phyloP scores from a whole-genome alignment of 1,284 basidiomycete species.

The Trametes pubescens region DNA sequence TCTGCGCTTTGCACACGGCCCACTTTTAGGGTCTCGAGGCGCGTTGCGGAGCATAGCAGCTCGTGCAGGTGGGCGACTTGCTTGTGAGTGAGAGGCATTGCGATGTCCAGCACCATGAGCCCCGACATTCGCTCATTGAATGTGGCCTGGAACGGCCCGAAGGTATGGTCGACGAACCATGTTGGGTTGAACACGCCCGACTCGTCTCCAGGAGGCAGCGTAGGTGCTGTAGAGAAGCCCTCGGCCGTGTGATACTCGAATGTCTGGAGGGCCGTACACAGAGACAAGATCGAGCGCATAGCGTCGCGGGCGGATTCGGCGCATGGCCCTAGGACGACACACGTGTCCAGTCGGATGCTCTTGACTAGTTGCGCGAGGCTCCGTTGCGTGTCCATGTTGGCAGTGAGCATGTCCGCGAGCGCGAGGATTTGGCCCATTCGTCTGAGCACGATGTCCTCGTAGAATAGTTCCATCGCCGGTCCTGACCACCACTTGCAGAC shows the following conservation, averaged over 20 bases:
- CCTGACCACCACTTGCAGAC: conserved; percentile 24
- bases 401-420: conserved; percentile 18
- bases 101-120: conserved; percentile 21
- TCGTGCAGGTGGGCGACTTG: conserved; percentile 13
- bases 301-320: conserved; percentile 14
- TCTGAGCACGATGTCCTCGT: conserved; percentile 27
- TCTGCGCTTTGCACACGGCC: too few relatives aligned
- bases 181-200: conserved; percentile 20
- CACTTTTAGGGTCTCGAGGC: too few relatives aligned
- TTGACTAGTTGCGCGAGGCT: conserved; percentile 15
- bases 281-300: conserved; percentile 13
- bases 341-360: conserved; percentile 20
- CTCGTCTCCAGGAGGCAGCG: background rate
- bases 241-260: conserved; percentile 16
- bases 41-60: too few relatives aligned
- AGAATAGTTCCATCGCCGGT: conserved; percentile 21
- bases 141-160: background rate
- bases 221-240: conserved; percentile 12
- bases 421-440: conserved; percentile 27
- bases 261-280: conserved; percentile 15
- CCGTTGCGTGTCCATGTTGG: background rate
- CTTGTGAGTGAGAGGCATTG: conserved; percentile 2
- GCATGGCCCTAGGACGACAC: conserved; percentile 21
- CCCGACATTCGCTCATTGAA: conserved; percentile 3
- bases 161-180: conserved; percentile 15